A percentile compares a stretch with the other conserved stretches of the same genome.
phyloP scores from a whole-genome alignment of 1,284 basidiomycete genomes.

The Tilletia setariae region DNA sequence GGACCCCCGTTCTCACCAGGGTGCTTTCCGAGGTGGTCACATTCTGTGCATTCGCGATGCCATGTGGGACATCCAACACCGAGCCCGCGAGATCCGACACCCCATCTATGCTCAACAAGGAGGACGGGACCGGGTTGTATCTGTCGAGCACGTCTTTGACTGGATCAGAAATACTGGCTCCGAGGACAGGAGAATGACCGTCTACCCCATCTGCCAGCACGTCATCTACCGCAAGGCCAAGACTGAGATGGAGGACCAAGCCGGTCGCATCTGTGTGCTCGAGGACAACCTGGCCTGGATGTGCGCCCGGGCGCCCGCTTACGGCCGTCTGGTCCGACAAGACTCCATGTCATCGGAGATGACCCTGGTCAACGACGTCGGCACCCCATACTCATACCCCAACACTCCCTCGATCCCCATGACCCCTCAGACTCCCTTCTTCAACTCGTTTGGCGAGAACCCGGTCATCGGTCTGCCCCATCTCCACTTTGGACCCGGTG shows the following conservation, averaged over 20 bases:
- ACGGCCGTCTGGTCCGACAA: slow-evolving; percentile 17
- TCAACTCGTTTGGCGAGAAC: slow-evolving; percentile 16
- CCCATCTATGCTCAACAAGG: slow-evolving; percentile 48
- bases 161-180: slow-evolving; percentile 33
- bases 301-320: slow-evolving; percentile 35
- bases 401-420: background rate
- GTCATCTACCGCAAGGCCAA: slow-evolving; percentile 52
- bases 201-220: slow-evolving; percentile 51
- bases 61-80: slow-evolving; percentile 27
- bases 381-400: slow-evolving; percentile 2
- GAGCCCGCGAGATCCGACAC: slow-evolving; percentile 31
- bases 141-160: slow-evolving; percentile 25
- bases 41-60: slow-evolving; percentile 35
- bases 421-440: slow-evolving; percentile 1
- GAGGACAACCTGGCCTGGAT: slow-evolving; percentile 52
- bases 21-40: slow-evolving; percentile 48
- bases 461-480: slow-evolving; percentile 6
- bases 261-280: slow-evolving; percentile 44
- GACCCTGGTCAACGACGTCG: slow-evolving; percentile 17
- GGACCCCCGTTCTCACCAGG: slow-evolving; percentile 46
- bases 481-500: slow-evolving; percentile 9
- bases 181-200: slow-evolving; percentile 35
- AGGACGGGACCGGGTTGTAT: slow-evolving; percentile 41
- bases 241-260: slow-evolving; percentile 48
- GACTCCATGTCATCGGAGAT: slow-evolving; percentile 16